Evolutionary conservation across 371 early-diverging fungal genomes (phyloP).

Genomic region (Smittium culicis): DNA sequence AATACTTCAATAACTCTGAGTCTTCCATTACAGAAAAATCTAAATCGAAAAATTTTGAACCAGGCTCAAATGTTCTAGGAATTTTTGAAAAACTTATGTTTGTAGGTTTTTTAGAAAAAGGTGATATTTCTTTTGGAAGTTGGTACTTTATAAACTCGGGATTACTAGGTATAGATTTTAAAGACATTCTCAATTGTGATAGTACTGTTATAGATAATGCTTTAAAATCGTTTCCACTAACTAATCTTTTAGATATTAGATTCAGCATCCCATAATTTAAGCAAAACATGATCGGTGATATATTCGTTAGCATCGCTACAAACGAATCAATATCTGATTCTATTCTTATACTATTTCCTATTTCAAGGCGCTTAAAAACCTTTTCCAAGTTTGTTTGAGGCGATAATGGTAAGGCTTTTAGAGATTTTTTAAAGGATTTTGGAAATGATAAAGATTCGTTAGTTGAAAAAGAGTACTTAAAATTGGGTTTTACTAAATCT

Average conservation of each 20-base stretch:
- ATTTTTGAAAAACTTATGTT: too few species aligned
- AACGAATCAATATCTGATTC: not conserved
- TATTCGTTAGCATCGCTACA: not conserved
- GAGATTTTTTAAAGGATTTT: not conserved
- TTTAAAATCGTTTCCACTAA: not conserved
- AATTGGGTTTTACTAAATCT: too few species aligned
- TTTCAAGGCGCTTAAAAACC: not conserved
- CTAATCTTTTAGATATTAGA: not conserved
- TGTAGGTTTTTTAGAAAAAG: too few species aligned
- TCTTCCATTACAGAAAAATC: not conserved
- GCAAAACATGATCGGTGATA: not conserved
- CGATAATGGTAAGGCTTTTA: not conserved
- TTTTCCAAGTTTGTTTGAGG: not conserved
- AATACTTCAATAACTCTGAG: not conserved
- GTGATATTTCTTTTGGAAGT: too few species aligned
- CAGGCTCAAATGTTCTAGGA: not conserved
- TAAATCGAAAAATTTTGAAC: not conserved
- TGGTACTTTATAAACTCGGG: too few species aligned
- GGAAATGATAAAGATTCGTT: not conserved
- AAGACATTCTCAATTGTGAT: not conserved
- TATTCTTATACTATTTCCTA: not conserved
- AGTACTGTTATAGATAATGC: not conserved
- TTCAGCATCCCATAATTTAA: not conserved
- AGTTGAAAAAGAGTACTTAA: too few species aligned
- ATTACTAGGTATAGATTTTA: not conserved